These are phyloP conservation scores for Capsicum pubescens DNA, from an alignment of 257 asterid species.

Conservation along the genomic window DNA sequence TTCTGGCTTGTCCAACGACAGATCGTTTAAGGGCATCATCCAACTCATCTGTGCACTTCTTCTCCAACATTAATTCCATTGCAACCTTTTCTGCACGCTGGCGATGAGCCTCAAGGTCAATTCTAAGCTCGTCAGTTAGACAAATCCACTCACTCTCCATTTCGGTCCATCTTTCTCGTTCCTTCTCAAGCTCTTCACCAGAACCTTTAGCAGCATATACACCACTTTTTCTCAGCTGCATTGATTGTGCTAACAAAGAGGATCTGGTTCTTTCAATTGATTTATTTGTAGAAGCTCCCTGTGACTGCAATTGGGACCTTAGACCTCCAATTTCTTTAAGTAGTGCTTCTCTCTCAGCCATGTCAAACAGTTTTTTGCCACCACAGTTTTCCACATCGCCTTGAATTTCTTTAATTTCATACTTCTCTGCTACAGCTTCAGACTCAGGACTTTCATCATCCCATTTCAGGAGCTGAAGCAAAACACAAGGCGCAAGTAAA, in stretches of 20 bases:
- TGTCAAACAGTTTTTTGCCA: constrained; percentile 43
- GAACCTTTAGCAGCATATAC: constrained; percentile 42
- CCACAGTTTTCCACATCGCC: constrained; percentile 33
- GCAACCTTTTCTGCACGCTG: constrained; percentile 72
- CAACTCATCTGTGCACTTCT: constrained; percentile 76
- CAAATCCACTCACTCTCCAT: constrained; percentile 99
- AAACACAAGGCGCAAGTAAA: background rate
- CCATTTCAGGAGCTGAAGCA: constrained; percentile 68
- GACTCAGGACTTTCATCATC: constrained; percentile 47
- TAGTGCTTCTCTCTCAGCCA: constrained; percentile 70
- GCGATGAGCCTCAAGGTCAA: constrained; percentile 77
- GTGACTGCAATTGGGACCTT: constrained; percentile 56
- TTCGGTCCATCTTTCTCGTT: constrained; percentile 86
- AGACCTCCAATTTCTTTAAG: constrained; percentile 71
- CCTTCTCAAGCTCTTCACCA: constrained; percentile 78
- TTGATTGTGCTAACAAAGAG: constrained; percentile 81
- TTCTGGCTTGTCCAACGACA: constrained; percentile 77
- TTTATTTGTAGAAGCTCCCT: constrained; percentile 55
- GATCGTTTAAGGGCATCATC: constrained; percentile 87
- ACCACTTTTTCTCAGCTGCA: constrained; percentile 75
- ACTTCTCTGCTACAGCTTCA: constrained; percentile 60
- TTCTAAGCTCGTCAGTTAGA: constrained; percentile 87
- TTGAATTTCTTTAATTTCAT: constrained; percentile 61
- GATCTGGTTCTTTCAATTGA: constrained; percentile 74
- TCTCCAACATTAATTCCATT: constrained; percentile 78